A percentile compares a stretch with the other conserved stretches of the same genome.
Conservation (phyloP, 2,329 filamentous ascomycete genomes). For the Colletotrichum tofieldiae region DNA sequence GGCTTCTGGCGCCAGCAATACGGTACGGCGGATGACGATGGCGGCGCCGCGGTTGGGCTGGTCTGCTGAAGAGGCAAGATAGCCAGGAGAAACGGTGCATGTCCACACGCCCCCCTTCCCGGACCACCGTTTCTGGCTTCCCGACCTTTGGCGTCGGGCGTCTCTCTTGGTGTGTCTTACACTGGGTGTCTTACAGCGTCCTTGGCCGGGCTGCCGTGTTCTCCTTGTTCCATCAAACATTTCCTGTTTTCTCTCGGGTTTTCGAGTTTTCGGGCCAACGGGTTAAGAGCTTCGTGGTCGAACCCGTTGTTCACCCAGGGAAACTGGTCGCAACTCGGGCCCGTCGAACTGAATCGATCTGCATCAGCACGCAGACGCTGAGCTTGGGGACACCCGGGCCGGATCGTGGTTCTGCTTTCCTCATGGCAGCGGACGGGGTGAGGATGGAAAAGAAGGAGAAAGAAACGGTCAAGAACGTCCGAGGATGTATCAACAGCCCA, state of each 20-base stretch:
- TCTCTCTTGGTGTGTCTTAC: conserved; percentile 2
- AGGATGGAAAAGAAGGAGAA: background rate
- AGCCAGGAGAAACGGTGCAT: background rate
- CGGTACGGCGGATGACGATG: background rate
- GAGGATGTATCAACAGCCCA: background rate
- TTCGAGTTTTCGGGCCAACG: background rate
- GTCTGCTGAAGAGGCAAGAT: background rate
- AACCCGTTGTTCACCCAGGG: background rate
- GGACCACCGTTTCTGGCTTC: conserved; percentile 23
- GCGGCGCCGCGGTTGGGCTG: background rate
- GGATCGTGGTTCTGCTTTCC: background rate
- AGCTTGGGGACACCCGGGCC: background rate
- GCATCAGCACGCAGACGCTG: background rate
- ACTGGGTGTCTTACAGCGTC: background rate
- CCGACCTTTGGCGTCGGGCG: conserved; percentile 10
- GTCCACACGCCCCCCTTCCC: conserved; percentile 3
- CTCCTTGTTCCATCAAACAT: background rate
- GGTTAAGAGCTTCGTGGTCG: background rate
- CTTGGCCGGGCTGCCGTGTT: background rate
- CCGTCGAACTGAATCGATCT: conserved; percentile 7
- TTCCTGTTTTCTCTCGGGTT: background rate
- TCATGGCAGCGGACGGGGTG: too few relatives aligned
- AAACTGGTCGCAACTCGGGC: background rate
- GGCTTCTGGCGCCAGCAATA: background rate
- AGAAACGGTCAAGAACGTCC: background rate